These are phyloP conservation scores for Pholiota microspora DNA, from an alignment of 768 basidiomycete species.

Conservation along the genomic window DNA sequence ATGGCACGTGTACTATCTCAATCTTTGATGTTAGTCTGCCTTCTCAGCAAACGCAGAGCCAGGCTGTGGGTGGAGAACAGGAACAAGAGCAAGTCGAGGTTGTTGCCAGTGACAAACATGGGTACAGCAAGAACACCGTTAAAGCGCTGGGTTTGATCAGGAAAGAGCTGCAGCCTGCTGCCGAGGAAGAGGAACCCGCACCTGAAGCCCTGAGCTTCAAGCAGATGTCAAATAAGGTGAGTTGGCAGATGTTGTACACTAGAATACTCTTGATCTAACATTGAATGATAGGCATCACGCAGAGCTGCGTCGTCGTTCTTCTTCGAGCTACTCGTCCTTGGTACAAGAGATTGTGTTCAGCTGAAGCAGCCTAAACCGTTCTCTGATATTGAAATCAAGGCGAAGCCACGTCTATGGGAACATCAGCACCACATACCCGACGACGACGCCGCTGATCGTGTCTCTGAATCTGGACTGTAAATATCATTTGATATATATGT, in stretches of 20 bases:
- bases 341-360: slow-evolving; percentile 88
- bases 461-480: slow-evolving; percentile 2
- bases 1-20: slow-evolving; percentile 75
- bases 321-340: slow-evolving; percentile 93
- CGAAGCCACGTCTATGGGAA: slow-evolving; percentile 86
- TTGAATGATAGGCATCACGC: slow-evolving; percentile 65
- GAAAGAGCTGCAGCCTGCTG: slow-evolving; percentile 60
- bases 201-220: slow-evolving; percentile 77
- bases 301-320: slow-evolving; percentile 96
- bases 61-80: slow-evolving; percentile 30
- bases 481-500: background rate
- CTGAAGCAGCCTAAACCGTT: slow-evolving; percentile 73
- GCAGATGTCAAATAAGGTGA: slow-evolving; percentile 74
- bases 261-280: background rate
- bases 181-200: slow-evolving; percentile 33
- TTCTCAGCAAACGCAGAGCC: slow-evolving; percentile 46
- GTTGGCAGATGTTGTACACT: background rate
- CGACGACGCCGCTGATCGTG: background rate
- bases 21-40: slow-evolving; percentile 68
- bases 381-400: slow-evolving; percentile 81
- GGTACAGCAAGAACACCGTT: slow-evolving; percentile 87
- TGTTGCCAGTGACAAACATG: slow-evolving; percentile 56
- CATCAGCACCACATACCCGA: slow-evolving; percentile 27
- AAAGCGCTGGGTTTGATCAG: slow-evolving; percentile 79
- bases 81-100: slow-evolving; percentile 7